Base-by-base conservation (phyloP, 148 eudicot genomes). In the Polygonum aviculare region DNA sequence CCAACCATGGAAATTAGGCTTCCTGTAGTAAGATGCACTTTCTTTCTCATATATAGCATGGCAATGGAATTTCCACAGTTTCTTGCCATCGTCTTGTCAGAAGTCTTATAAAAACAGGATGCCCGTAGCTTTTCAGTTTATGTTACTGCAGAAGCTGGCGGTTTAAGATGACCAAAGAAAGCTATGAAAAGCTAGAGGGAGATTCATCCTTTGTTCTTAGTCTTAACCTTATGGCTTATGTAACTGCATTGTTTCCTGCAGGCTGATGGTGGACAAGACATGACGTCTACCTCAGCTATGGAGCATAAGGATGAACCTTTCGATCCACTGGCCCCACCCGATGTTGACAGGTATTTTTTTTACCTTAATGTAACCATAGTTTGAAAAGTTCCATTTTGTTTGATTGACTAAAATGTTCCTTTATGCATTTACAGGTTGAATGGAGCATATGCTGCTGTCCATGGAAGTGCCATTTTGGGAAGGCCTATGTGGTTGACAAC, bases 241-340 rank as follows among this genome's bases (percentile, higher is more conserved):
- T 26, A 12, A 39, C 7, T 12, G 41, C 19, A 36, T 35, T 8
- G 35, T 69, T 12, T 3, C 18, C 50, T 71, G 40, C 83, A 94
- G 98, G 82, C 83, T 65, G 97, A 90, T 76, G 92, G 89, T 41
- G 85, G 83, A 78, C 98, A 84, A 74, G 97, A 94, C 75, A 81
- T 86, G 87, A 80, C 82, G 15, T 80, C 89, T 31, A 80, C 80
- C 39, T 88, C 88, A 18, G 85, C 82, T 67, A 82, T 83, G 84
- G 98, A 94, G 78, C 96, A 87, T 21, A 91, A 85, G 72, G 92
- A 88, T 77, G 99, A 95, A 78, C 59, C 74, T 2, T 87, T 83
- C 76, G 99, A 95, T 88, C 99, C 97, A 36, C 78, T 92, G 78
- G 98, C 97, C 71, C 86, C 94, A 75, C 96, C 96, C 26, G 97